Evolutionary conservation across 495 filamentous ascomycete genomes (phyloP).

Genomic region (Collariella sp.): DNA sequence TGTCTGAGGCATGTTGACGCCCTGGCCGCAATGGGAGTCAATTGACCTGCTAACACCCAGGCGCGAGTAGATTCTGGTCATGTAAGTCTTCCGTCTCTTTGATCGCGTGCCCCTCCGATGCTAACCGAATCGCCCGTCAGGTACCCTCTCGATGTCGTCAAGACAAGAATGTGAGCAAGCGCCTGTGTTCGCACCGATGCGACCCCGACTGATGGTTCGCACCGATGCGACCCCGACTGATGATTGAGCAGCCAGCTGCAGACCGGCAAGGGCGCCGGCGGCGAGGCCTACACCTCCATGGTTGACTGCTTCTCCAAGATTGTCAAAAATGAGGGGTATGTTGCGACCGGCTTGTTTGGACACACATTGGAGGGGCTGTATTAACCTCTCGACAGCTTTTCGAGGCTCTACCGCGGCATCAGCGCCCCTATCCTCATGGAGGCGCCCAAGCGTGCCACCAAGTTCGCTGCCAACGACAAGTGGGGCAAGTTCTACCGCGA

Average conservation of each 20-base stretch:
- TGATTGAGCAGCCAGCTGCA: conserved; percentile 67
- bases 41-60: conserved; percentile 25
- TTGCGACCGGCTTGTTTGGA: conserved; percentile 8
- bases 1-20: conserved; percentile 21
- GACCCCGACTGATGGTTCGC: conserved; percentile 25
- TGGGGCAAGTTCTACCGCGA: conserved; percentile 90
- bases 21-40: conserved; percentile 1
- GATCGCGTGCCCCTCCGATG: conserved; percentile 15
- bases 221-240: conserved; percentile 30
- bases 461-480: conserved; percentile 97
- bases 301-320: conserved; percentile 97
- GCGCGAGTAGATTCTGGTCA: conserved; percentile 64
- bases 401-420: conserved; percentile 90
- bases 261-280: conserved; percentile 57
- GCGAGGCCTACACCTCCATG: conserved; percentile 89
- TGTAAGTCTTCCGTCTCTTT: conserved; percentile 45
- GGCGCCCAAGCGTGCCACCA: conserved; percentile 95
- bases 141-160: conserved; percentile 98
- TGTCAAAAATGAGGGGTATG: conserved; percentile 81
- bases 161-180: conserved; percentile 79
- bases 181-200: conserved; percentile 3
- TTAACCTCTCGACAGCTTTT: conserved; percentile 49
- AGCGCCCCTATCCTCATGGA: conserved; percentile 96
- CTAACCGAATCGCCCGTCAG: conserved; percentile 37
- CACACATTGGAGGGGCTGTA: not conserved